These are phyloP conservation scores for Fusarium acutatum DNA, from an alignment of 2,329 filamentous ascomycete species.

Conservation along the genomic window DNA sequence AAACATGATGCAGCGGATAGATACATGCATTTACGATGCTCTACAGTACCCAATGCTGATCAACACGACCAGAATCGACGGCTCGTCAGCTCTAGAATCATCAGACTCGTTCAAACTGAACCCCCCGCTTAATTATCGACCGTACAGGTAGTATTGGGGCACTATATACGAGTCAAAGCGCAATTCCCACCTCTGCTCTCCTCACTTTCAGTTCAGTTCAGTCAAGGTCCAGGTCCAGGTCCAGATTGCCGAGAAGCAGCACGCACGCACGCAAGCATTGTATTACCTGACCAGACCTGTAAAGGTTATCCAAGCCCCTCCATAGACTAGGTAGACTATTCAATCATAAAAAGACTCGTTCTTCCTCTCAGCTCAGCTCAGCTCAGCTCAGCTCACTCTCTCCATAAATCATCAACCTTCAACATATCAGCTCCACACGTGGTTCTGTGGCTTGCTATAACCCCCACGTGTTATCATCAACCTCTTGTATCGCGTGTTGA, in stretches of 20 bases:
- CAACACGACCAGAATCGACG: background rate
- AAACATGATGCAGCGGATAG: background rate
- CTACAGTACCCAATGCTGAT: background rate
- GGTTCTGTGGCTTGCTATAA: background rate
- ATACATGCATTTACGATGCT: background rate
- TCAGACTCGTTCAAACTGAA: background rate
- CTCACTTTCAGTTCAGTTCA: background rate
- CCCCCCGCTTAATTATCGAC: background rate
- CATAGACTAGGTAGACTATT: background rate
- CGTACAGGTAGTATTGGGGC: background rate
- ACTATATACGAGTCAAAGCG: slow-evolving; percentile 20
- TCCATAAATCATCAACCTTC: background rate
- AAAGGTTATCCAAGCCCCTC: background rate
- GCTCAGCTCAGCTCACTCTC: background rate
- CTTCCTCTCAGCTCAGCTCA: background rate
- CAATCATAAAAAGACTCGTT: background rate
- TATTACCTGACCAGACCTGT: background rate
- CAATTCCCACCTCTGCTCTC: background rate
- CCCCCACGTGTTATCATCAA: background rate
- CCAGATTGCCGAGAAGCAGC: slow-evolving; percentile 18
- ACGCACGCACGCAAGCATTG: background rate
- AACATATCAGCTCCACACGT: background rate
- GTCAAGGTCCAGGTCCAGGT: background rate
- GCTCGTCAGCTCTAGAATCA: background rate
- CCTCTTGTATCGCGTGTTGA: background rate